phyloP scores from a whole-genome alignment of 1,284 basidiomycete species.

The Blastosporella zonata region DNA sequence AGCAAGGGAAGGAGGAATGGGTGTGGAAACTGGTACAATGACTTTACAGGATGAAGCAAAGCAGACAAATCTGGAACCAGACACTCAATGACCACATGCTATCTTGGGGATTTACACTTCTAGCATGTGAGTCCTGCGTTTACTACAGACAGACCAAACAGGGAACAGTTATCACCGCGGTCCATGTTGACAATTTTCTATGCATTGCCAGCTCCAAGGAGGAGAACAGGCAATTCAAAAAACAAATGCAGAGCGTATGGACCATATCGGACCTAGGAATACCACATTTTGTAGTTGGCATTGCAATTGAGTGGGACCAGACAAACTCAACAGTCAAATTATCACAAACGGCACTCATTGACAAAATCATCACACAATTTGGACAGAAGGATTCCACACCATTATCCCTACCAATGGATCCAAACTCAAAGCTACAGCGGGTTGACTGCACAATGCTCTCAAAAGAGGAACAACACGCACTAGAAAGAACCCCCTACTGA shows the following conservation, averaged over 20 bases:
- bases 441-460: not conserved
- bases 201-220: not conserved
- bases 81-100: not conserved
- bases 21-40: not conserved
- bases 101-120: not conserved
- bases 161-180: not conserved
- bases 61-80: not conserved
- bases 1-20: not conserved
- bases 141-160: not conserved
- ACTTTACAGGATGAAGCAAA: slow-evolving; percentile 4
- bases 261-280: not conserved
- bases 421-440: not conserved
- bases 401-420: not conserved
- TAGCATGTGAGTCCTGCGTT: not conserved
- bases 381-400: not conserved
- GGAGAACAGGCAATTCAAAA: not conserved
- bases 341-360: not conserved
- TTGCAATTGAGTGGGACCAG: not conserved
- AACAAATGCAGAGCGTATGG: not conserved
- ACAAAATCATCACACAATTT: not conserved
- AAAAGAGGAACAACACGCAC: not conserved
- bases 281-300: not conserved
- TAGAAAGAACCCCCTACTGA: not conserved
- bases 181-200: not conserved
- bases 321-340: not conserved